Conservation (phyloP, 2,329 filamentous ascomycete genomes). For the Colletotrichum sp. region DNA sequence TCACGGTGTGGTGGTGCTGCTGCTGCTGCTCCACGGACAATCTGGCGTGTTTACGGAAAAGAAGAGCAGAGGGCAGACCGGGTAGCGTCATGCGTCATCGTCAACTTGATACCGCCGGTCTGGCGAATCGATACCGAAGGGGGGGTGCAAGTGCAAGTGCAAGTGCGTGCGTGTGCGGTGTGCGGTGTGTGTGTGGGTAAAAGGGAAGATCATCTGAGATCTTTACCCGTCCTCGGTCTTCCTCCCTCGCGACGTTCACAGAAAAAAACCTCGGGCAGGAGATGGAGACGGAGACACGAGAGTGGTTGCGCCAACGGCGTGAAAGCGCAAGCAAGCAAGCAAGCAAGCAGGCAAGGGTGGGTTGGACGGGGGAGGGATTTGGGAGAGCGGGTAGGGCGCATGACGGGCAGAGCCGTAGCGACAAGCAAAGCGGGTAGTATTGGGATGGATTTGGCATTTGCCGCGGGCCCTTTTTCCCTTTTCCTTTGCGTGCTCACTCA, state of each 20-base stretch:
- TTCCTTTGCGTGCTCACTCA: neutral
- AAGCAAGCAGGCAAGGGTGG: neutral
- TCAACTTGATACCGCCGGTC: neutral
- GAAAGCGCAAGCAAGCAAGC: neutral
- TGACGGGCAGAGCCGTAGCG: neutral
- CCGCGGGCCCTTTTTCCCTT: neutral
- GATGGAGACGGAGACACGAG: neutral
- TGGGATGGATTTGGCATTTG: neutral
- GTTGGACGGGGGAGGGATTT: neutral
- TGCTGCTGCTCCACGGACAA: neutral
- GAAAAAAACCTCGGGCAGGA: neutral
- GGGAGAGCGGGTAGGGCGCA: constrained; percentile 3
- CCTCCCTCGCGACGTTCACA: neutral
- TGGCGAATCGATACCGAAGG: neutral
- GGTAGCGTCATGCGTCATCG: neutral
- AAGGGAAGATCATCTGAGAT: constrained; percentile 2
- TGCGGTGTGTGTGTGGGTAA: neutral
- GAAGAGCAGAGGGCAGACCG: neutral
- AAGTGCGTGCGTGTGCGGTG: neutral
- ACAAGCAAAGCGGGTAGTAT: neutral
- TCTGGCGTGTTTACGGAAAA: neutral
- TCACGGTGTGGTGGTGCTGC: neutral
- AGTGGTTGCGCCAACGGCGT: neutral
- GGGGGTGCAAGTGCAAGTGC: neutral
- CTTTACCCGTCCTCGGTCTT: neutral